Evolutionary conservation across 2,329 filamentous ascomycete species (phyloP), one percentile per base, ranked within the genome.

Genomic region (Aspergillus amoenus): DNA sequence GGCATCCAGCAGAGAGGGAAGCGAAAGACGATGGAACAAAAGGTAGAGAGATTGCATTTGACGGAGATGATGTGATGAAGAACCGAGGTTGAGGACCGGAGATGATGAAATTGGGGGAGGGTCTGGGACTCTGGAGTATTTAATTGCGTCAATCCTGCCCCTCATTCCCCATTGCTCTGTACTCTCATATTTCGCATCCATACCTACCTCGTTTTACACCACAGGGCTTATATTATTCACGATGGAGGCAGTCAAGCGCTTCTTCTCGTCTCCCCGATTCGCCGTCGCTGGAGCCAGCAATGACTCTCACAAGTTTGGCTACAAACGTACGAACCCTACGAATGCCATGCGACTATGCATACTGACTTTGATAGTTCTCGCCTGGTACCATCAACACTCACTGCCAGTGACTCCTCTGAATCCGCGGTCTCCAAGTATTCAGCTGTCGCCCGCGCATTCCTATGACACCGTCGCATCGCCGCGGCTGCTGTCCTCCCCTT

Each of bases 231-330:
- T 52, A 21, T 37, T 34, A 15, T 39, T 40, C 39, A 55, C 17
- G 6, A 73, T 73, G 70, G 68, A 68, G 17, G 84, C 88, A 45
- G 87, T 91, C 45, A 86, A 85, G 61, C 81, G 82, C 12, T 97
- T 97, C 82, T 96, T 97, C 79, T 82, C 85, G 3, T 88, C 88
- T 7, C 84, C 88, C 24, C 81, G 83, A 64, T 96, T 93, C 73
- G 93, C 93, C 57, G 93, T 97, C 27, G 91, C 93, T 18, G 93
- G 93, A 67, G 93, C 93, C 39, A 93, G 89, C 71, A 90, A 89
- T 52, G 91, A 96, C 76, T 81, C 89, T 41, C 79, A 81, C 70
- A 97, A 96, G 74, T 97, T 89, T 70, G 93, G 94, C 22, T 89
- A 96, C 75, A 93, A 91, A 79, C 87, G 92, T 93, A 74, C 57